A percentile compares a stretch with the other conserved stretches of the same genome.
Evolutionary conservation across 2,329 filamentous ascomycete species (phyloP).

Genomic region (Polytolypa hystricis): DNA sequence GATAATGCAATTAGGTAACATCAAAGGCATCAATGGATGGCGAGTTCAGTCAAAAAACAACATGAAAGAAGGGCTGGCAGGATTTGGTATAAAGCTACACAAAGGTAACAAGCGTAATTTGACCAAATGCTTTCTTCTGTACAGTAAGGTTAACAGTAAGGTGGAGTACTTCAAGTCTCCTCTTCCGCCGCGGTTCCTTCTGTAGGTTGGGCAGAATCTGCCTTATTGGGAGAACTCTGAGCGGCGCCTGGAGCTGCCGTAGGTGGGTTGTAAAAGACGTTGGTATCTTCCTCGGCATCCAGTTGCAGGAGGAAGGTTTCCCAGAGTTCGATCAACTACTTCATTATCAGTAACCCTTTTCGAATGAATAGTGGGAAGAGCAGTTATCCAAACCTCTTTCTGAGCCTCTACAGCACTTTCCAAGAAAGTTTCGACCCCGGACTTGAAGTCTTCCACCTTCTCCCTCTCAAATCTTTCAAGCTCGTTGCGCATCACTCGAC

Average conservation of each 20-base stretch:
- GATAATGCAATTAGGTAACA: too few relatives aligned
- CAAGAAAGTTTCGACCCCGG: conserved; percentile 90
- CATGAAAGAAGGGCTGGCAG: too few relatives aligned
- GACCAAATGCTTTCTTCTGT: conserved; percentile 2
- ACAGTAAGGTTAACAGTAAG: not conserved
- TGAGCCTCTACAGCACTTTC: conserved; percentile 96
- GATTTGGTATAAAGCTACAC: too few relatives aligned
- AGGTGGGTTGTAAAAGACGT: conserved; percentile 33
- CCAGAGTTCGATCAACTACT: conserved; percentile 80
- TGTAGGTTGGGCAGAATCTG: conserved; percentile 1
- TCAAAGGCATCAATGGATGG: too few relatives aligned
- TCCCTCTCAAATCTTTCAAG: conserved; percentile 90
- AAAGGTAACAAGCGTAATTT: too few relatives aligned
- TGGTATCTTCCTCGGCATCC: conserved; percentile 78
- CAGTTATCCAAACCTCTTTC: conserved; percentile 64
- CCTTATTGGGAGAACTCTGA: conserved; percentile 7
- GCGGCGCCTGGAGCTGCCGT: conserved; percentile 9
- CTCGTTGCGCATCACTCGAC: conserved; percentile 78
- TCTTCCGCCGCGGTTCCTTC: conserved; percentile 5
- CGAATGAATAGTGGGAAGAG: not conserved
- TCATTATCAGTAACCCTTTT: conserved; percentile 29
- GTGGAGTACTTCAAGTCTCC: conserved; percentile 1
- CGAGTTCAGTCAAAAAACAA: too few relatives aligned
- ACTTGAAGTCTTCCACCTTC: conserved; percentile 99
- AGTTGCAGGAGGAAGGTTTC: conserved; percentile 96